phyloP scores from a whole-genome alignment of 306 rosid genomes.

The Quercus ilex region DNA sequence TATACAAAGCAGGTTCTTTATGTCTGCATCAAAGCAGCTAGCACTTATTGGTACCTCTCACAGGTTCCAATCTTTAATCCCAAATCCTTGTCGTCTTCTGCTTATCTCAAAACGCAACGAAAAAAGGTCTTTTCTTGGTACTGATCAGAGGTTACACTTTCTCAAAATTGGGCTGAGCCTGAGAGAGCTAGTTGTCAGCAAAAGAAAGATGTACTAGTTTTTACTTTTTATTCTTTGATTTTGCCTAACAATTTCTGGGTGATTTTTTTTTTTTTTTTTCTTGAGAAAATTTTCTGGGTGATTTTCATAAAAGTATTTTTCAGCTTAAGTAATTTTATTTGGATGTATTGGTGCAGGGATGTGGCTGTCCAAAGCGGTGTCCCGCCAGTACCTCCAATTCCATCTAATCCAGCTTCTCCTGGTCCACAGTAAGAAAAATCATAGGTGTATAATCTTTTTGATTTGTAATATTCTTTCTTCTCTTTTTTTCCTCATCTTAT shows the following conservation, averaged over 20 bases:
- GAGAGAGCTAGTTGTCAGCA: conserved; percentile 1
- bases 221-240: not conserved
- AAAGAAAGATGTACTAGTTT: conserved; percentile 23
- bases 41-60: not conserved
- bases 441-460: too few relatives aligned
- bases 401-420: conserved; percentile 19
- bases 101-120: conserved; percentile 19
- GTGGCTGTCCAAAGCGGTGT: conserved; percentile 24
- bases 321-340: not conserved
- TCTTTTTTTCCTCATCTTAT: too few relatives aligned
- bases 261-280: too few relatives aligned
- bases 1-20: too few relatives aligned
- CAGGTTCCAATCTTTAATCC: conserved; percentile 19
- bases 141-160: not conserved
- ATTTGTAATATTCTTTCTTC: too few relatives aligned
- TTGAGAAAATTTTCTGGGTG: too few relatives aligned
- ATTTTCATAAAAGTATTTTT: not conserved
- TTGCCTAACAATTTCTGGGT: not conserved
- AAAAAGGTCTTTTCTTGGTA: not conserved
- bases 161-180: not conserved
- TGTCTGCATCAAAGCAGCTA: too few relatives aligned
- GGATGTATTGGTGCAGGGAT: conserved; percentile 26
- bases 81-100: not conserved
- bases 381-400: conserved; percentile 26
- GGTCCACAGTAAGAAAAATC: conserved; percentile 27